Conservation (phyloP, 163 green algal species). For the Prototheca cutis region DNA sequence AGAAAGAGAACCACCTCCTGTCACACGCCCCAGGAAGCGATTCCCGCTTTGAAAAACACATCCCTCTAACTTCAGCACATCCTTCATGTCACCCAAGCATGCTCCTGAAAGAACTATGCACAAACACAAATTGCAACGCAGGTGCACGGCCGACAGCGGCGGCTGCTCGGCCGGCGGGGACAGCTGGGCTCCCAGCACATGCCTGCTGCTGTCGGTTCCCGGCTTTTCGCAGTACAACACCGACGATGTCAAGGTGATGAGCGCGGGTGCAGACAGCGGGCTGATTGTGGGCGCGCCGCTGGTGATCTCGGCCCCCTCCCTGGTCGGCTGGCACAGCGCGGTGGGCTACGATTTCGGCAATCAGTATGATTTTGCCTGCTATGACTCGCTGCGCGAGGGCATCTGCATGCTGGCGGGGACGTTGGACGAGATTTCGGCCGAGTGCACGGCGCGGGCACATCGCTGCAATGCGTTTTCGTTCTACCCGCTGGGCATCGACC, state of each 20-base stretch:
- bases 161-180: neutral
- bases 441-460: slow-evolving; percentile 12
- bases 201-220: neutral
- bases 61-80: no score
- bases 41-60: no score
- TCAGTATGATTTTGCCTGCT: neutral
- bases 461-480: slow-evolving; percentile 18
- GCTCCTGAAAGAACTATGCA: no score
- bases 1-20: no score
- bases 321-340: neutral
- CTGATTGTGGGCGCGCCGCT: neutral
- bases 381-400: neutral
- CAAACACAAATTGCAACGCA: no score
- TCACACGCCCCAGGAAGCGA: no score
- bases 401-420: neutral
- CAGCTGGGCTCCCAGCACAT: neutral
- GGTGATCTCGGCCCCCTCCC: neutral
- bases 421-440: neutral
- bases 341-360: neutral
- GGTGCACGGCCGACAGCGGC: neutral
- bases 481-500: slow-evolving; percentile 12
- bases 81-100: no score
- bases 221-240: neutral
- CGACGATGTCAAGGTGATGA: neutral
- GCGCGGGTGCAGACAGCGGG: neutral